A percentile compares a stretch with the other conserved stretches of the same genome.
These are phyloP conservation scores for Lactarius sanguifluus DNA, from an alignment of 768 basidiomycete genomes.

Conservation along the genomic window DNA sequence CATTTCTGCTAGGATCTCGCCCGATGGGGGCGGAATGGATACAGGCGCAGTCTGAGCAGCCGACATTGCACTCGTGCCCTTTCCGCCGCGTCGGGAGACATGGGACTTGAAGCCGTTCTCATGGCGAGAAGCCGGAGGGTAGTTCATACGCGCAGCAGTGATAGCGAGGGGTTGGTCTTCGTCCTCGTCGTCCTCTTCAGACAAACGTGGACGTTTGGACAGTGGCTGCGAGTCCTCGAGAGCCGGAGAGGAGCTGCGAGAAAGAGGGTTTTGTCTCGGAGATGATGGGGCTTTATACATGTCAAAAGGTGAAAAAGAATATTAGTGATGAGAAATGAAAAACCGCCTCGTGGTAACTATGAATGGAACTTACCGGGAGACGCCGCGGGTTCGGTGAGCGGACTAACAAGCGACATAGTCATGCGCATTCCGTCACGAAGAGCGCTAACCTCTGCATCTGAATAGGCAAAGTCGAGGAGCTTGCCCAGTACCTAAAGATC, in stretches of 20 bases:
- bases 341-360: conserved; percentile 29
- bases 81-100: conserved; percentile 48
- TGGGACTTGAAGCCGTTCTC: conserved; percentile 33
- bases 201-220: conserved; percentile 33
- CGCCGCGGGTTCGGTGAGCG: conserved; percentile 45
- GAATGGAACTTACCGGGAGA: conserved; percentile 50
- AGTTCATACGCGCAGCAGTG: conserved; percentile 35
- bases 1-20: conserved; percentile 41
- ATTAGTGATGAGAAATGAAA: conserved; percentile 28
- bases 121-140: conserved; percentile 21
- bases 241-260: conserved; percentile 40
- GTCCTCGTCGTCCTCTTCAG: conserved; percentile 30
- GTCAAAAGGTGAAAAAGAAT: conserved; percentile 17
- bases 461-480: conserved; percentile 78
- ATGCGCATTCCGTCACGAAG: conserved; percentile 69
- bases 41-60: conserved; percentile 59
- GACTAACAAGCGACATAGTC: conserved; percentile 51
- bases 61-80: conserved; percentile 57
- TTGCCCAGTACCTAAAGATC: conserved; percentile 63
- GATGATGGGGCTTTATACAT: conserved; percentile 35
- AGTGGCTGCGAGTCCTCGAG: conserved; percentile 62
- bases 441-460: conserved; percentile 65
- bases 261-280: conserved; percentile 31
- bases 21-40: conserved; percentile 44
- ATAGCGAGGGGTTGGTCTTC: conserved; percentile 37